phyloP scores from a whole-genome alignment of 345 rosid species.

The Citrus hindsii region DNA sequence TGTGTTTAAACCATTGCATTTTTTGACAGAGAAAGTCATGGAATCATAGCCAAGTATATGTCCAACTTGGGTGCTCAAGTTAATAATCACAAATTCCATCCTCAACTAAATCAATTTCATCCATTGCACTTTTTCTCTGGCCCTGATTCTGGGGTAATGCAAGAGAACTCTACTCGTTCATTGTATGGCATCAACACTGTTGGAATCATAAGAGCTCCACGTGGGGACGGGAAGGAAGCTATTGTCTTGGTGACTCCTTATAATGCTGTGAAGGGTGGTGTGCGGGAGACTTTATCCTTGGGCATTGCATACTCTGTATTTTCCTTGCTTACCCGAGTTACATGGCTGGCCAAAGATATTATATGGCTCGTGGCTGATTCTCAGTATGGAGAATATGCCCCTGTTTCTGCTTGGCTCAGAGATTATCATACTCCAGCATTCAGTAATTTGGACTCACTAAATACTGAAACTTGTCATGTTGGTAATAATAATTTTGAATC shows the following conservation, averaged over 20 bases:
- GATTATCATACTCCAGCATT: slow-evolving; percentile 79
- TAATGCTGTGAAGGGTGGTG: slow-evolving; percentile 46
- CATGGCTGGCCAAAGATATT: slow-evolving; percentile 93
- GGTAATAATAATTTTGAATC: slow-evolving; percentile 14
- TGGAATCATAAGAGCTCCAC: slow-evolving; percentile 91
- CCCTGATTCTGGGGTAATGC: slow-evolving; percentile 36
- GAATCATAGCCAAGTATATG: slow-evolving; percentile 58
- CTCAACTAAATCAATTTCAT: slow-evolving; percentile 54
- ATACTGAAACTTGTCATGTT: slow-evolving; percentile 30
- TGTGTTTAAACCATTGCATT: slow-evolving; percentile 8
- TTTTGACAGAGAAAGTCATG: slow-evolving; percentile 53
- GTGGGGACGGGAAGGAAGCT: slow-evolving; percentile 92
- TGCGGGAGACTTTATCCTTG: slow-evolving; percentile 50
- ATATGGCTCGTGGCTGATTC: slow-evolving; percentile 92
- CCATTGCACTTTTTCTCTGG: slow-evolving; percentile 80
- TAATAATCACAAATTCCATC: slow-evolving; percentile 70
- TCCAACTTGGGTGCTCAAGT: slow-evolving; percentile 84
- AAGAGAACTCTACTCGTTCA: slow-evolving; percentile 52
- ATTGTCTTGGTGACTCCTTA: slow-evolving; percentile 90
- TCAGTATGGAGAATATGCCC: slow-evolving; percentile 69
- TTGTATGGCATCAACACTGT: slow-evolving; percentile 45
- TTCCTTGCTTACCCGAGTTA: slow-evolving; percentile 75
- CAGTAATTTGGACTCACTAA: slow-evolving; percentile 23
- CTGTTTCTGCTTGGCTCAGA: slow-evolving; percentile 82
- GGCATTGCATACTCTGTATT: slow-evolving; percentile 67